A percentile compares a stretch with the other conserved stretches of the same genome.
Evolutionary conservation across 495 filamentous ascomycete species (phyloP).

Genomic region (Tuber calosporum): DNA sequence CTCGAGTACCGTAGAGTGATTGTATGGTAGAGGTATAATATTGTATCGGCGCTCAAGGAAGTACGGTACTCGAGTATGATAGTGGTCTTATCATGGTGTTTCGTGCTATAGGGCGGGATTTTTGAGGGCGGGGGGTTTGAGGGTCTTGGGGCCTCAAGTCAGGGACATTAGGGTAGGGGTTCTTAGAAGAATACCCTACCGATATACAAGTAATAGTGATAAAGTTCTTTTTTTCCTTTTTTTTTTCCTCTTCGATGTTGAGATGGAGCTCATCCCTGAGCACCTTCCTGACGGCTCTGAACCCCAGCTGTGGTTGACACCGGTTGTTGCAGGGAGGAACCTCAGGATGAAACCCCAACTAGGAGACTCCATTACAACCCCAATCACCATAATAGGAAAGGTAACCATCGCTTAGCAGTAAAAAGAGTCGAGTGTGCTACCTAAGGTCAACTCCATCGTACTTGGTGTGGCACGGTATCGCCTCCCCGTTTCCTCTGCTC

Average conservation of each 20-base stretch:
- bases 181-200: conserved; percentile 5
- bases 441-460: not conserved
- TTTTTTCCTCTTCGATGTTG: not conserved
- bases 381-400: not conserved
- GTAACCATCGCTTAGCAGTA: not conserved
- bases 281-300: not conserved
- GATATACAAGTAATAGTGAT: not conserved
- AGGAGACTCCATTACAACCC: conserved; percentile 10
- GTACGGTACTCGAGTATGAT: too few relatives aligned
- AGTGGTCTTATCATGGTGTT: not conserved
- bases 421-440: not conserved
- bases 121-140: not conserved
- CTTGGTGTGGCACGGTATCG: not conserved
- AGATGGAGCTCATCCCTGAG: not conserved
- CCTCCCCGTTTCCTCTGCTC: not conserved
- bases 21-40: not conserved
- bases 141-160: not conserved
- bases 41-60: not conserved
- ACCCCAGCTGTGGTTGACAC: not conserved
- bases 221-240: too few relatives aligned
- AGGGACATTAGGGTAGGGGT: conserved; percentile 2
- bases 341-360: conserved; percentile 37
- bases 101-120: not conserved
- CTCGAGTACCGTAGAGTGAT: too few relatives aligned
- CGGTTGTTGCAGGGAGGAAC: conserved; percentile 23